Evolutionary conservation across 331 rosid species (phyloP).

Genomic region (Pyrus hybrid): DNA sequence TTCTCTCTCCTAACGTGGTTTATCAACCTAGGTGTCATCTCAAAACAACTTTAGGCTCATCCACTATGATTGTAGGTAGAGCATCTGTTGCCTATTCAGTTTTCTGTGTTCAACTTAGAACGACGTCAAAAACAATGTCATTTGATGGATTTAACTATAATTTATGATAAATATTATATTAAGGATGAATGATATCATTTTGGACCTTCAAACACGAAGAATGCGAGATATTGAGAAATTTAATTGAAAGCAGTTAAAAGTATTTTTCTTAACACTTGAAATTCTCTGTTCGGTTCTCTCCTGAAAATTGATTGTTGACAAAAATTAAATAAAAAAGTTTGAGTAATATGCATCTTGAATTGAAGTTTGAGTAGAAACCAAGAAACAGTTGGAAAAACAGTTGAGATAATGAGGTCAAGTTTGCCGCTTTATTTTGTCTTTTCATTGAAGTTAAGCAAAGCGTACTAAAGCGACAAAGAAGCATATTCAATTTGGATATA

Average conservation of each 20-base stretch:
- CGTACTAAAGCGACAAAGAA: not conserved
- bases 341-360: too few species aligned
- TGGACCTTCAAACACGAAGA: too few species aligned
- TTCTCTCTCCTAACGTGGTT: too few species aligned
- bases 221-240: too few species aligned
- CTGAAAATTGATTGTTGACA: too few species aligned
- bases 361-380: not conserved
- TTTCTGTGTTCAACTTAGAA: not conserved
- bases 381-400: constrained; percentile 6
- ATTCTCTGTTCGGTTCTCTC: too few species aligned
- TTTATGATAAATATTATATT: too few species aligned
- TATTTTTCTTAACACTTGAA: too few species aligned
- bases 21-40: not conserved
- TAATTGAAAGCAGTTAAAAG: too few species aligned
- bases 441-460: not conserved
- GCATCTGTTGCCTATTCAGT: not conserved
- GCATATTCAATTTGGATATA: not conserved
- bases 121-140: not conserved
- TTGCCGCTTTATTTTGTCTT: not conserved
- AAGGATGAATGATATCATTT: not conserved
- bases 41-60: not conserved
- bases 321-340: too few species aligned
- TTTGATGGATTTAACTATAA: too few species aligned
- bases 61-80: not conserved
- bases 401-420: not conserved